Evolutionary conservation across 352 stramenopile species (phyloP), one percentile per base, ranked within the genome.

Genomic region (Phytophthora boehmeriae): DNA sequence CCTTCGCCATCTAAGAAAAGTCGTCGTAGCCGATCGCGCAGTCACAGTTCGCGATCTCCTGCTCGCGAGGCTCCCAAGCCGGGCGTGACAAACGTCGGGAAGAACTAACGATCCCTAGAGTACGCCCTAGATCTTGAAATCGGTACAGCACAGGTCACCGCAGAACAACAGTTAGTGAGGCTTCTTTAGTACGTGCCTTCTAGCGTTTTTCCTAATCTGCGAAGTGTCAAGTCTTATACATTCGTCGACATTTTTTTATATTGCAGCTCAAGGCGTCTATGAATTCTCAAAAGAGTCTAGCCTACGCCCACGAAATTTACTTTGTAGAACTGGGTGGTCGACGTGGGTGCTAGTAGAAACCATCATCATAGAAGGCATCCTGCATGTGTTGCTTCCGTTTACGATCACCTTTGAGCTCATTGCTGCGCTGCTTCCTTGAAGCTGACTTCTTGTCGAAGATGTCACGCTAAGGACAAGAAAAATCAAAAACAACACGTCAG

Each of bases 381-480:
- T 93, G 86, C 49, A 90, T 69, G 49, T 92, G 68, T 57, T 92
- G 82, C 67, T 95, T 95, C 43, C 82, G 77, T 68, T 76, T 76
- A 39, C 86, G 79, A 23, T 95, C 83, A 45, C 68, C 77, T 60
- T 93, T 95, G 22, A 93, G 68, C 43, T 91, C 79, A 54, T 93
- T 95, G 68, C 78, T 92, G 35, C 82, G 78, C 54, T 89, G 80
- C 69, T 95, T 95, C 42, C 77, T 75, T 22, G 78, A 80, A 14
- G 72, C 56, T 22, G 83, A 93, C 30, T 93, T 93, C 58, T 95
- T 95, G 63, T 93, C 74, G 41, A 95, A 93, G 9, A 93, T 64
- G 55, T 90, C 83, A 35, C 86, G 77, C 83, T 92, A 53, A 20
- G 45, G 34, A 32, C 10, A 61, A n/a, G n/a, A n/a, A n/a, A n/a